These are phyloP conservation scores for Schwanniomyces etchellsii DNA, from an alignment of 1,139 yeast genomes.

Conservation along the genomic window DNA sequence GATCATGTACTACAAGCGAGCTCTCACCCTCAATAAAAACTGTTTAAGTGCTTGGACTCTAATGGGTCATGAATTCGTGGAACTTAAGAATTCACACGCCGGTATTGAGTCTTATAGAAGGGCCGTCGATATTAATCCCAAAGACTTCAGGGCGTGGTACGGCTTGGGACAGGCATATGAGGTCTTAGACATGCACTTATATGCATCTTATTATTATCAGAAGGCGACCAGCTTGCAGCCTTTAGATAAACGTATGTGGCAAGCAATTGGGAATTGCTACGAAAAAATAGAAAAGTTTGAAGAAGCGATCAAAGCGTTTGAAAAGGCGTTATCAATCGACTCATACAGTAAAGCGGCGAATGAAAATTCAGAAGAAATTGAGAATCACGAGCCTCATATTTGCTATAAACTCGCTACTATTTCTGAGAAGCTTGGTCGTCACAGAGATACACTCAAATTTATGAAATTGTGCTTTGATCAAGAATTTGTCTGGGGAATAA, in stretches of 20 bases:
- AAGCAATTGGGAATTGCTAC: slow-evolving; percentile 86
- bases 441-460: slow-evolving; percentile 50
- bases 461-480: slow-evolving; percentile 73
- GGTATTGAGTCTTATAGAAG: slow-evolving; percentile 94
- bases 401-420: slow-evolving; percentile 66
- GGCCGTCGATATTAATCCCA: slow-evolving; percentile 84
- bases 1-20: slow-evolving; percentile 86
- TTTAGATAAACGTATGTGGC: slow-evolving; percentile 93
- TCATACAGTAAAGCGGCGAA: slow-evolving; percentile 14
- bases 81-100: slow-evolving; percentile 91
- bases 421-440: slow-evolving; percentile 52
- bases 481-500: slow-evolving; percentile 60
- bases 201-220: slow-evolving; percentile 88
- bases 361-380: slow-evolving; percentile 11
- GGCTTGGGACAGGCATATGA: slow-evolving; percentile 98
- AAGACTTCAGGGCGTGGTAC: slow-evolving; percentile 97
- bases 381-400: slow-evolving; percentile 41
- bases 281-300: slow-evolving; percentile 67
- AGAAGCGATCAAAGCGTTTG: slow-evolving; percentile 60
- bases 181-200: slow-evolving; percentile 90
- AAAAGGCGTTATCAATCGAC: slow-evolving; percentile 50
- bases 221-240: slow-evolving; percentile 88
- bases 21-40: slow-evolving; percentile 71
- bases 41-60: slow-evolving; percentile 95
- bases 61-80: slow-evolving; percentile 99